Base-by-base conservation (phyloP, 2,329 filamentous ascomycete genomes). In the Aspergillus floridensis region DNA sequence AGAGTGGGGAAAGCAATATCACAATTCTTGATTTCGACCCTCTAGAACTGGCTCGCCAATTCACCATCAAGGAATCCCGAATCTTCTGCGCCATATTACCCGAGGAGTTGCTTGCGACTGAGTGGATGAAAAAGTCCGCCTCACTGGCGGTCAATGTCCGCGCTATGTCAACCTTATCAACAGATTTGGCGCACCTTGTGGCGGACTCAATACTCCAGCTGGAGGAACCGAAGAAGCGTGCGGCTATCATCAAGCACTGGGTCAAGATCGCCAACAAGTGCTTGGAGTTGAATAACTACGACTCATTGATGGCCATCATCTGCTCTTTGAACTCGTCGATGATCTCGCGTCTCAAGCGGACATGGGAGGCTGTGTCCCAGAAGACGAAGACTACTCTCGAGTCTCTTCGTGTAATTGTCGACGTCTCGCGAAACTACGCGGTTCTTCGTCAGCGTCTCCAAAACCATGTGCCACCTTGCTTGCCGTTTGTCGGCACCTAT, bases 401-500 rank as follows among this genome's bases (percentile, higher is more conserved):
- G 65, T 82, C 85, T 24, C 83, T 99, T 12, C 90, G 93, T 72
- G 82, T 84, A n/a, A 87, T 97, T 59, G 90, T 96, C 22, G 93
- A 97, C 74, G 88, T 93, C 5, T 88, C 91, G 12, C 91, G 92
- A 71, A 99, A 99, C 79, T 93, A 96, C 78, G 90, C 92, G 63
- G 86, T 90, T 11, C 85, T 99, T 24, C 90, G 95, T 49, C 86
- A 89, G 59, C 88, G 90, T 49, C 85, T 99, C 3, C 88, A 93
- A 66, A 89, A 91, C 68, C 91, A 96, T 57, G 88, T 96, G 0
- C 91, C 93, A 1, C 93, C 95, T 5, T 99, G 95, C 72, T 83
- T 99, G 56, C 95, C 95, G 0, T 99, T 98, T 74, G 85, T 99
- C 2, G 95, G 95, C 64, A 96, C 96, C 77, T 98, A 97, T 74